phyloP scores from a whole-genome alignment of 2,329 filamentous ascomycete species.

The Phialemonium atrogriseum region DNA sequence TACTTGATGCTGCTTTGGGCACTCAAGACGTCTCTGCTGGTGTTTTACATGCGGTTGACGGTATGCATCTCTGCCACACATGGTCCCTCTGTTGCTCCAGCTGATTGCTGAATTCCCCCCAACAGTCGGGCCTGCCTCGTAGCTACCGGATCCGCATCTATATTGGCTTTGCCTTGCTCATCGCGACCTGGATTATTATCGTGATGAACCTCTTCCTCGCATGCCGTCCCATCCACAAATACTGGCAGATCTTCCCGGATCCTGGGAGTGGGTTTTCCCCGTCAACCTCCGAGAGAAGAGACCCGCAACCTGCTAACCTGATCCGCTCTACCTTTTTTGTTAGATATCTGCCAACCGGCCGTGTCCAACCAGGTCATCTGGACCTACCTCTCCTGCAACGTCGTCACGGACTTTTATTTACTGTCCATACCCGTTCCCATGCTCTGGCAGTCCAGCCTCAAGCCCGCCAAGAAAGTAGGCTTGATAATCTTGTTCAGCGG shows the following conservation, averaged over 20 bases:
- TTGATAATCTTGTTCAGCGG: constrained; percentile 46
- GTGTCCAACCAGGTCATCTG: constrained; percentile 27
- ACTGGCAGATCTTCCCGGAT: constrained; percentile 34
- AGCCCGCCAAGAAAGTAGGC: constrained; percentile 39
- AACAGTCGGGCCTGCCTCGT: too few species aligned
- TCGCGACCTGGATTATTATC: constrained; percentile 22
- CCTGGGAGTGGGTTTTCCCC: constrained; percentile 30
- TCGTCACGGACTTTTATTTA: constrained; percentile 30
- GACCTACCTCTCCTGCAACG: constrained; percentile 28
- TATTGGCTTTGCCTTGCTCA: constrained; percentile 24
- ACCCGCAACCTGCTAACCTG: too few species aligned
- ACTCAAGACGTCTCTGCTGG: constrained; percentile 19
- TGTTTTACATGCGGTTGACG: constrained; percentile 22
- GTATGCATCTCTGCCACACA: constrained; percentile 7
- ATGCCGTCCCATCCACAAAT: constrained; percentile 24
- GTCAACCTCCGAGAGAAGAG: neutral
- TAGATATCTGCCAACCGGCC: constrained; percentile 30
- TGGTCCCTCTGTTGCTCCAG: too few species aligned
- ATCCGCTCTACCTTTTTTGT: too few species aligned
- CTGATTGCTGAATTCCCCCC: too few species aligned
- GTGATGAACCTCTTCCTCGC: constrained; percentile 23
- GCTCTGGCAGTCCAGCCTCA: constrained; percentile 43
- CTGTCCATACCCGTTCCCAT: constrained; percentile 36
- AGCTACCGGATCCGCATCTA: constrained; percentile 20
- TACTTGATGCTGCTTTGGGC: constrained; percentile 18